Evolutionary conservation across 768 basidiomycete species (phyloP).

Genomic region (Mycena pura): DNA sequence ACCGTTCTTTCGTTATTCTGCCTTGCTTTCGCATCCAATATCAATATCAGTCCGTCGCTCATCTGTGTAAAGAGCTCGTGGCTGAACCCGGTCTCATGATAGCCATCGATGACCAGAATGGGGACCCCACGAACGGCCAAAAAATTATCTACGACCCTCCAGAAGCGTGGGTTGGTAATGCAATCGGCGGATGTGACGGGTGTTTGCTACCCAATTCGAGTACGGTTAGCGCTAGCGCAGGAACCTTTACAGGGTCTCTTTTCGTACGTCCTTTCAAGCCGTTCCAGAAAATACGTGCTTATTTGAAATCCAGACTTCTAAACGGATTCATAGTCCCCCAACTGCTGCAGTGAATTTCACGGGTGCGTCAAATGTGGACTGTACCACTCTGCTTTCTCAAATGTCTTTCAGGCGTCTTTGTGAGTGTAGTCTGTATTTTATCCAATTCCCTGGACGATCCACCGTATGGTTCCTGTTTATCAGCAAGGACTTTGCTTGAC

Average conservation of each 20-base stretch:
- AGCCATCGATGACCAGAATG: constrained; percentile 15
- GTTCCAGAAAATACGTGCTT: not conserved
- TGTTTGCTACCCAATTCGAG: not conserved
- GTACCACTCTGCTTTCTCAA: not conserved
- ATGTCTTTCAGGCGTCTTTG: constrained; percentile 8
- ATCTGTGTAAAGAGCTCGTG: not conserved
- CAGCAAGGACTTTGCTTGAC: not conserved
- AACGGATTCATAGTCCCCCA: not conserved
- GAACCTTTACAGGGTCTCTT: constrained; percentile 9
- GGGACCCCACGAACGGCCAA: constrained; percentile 1
- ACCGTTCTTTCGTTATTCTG: constrained; percentile 9
- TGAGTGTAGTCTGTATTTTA: constrained; percentile 21
- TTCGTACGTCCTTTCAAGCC: constrained; percentile 1
- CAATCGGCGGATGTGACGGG: constrained; percentile 2
- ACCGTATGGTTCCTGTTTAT: not conserved
- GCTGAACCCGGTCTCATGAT: not conserved
- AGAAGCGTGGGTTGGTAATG: not conserved
- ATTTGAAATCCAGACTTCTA: not conserved
- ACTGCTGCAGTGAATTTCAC: constrained; percentile 11
- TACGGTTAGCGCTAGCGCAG: too few species aligned
- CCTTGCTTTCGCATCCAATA: not conserved
- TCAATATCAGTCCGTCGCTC: constrained; percentile 8
- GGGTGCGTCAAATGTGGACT: not conserved
- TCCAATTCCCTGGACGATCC: constrained; percentile 6
- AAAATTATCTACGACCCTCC: constrained; percentile 8